These are phyloP conservation scores for Hyaloscypha finlandica DNA, from an alignment of 495 filamentous ascomycete species.

Conservation along the genomic window DNA sequence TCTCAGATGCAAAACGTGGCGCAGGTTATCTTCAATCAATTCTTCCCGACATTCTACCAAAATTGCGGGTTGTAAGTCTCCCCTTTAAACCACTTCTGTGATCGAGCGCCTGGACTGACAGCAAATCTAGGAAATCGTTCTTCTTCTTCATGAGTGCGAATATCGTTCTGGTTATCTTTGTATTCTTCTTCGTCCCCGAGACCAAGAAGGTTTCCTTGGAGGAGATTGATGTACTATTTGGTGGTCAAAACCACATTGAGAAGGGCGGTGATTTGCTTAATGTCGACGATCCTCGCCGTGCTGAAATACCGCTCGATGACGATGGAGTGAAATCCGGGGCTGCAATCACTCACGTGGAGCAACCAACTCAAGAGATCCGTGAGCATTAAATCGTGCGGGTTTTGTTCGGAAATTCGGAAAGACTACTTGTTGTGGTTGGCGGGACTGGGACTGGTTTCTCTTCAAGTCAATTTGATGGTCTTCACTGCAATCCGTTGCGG, in stretches of 20 bases:
- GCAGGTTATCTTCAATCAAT: slow-evolving; percentile 64
- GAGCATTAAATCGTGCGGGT: no score
- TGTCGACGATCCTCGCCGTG: slow-evolving; percentile 19
- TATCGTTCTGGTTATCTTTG: slow-evolving; percentile 66
- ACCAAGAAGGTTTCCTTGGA: slow-evolving; percentile 62
- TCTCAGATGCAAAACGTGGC: slow-evolving; percentile 68
- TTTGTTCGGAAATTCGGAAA: no score
- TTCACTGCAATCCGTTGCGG: no score
- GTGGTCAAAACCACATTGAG: slow-evolving; percentile 35
- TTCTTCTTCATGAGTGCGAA: slow-evolving; percentile 69
- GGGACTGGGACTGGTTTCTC: no score
- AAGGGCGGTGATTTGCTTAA: slow-evolving; percentile 19
- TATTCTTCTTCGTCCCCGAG: slow-evolving; percentile 73
- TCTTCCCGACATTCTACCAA: slow-evolving; percentile 65
- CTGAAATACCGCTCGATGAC: not conserved
- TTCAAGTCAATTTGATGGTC: no score
- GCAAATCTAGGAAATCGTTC: slow-evolving; percentile 14
- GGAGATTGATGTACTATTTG: slow-evolving; percentile 73
- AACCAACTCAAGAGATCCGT: not conserved
- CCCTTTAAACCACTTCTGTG: slow-evolving; percentile 53
- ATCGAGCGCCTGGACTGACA: slow-evolving; percentile 28
- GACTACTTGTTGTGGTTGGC: no score
- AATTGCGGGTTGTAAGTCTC: slow-evolving; percentile 50
- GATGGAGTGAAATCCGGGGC: not conserved
- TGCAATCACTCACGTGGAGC: not conserved